Evolutionary conservation across 2,329 filamentous ascomycete species (phyloP), one percentile per base, ranked within the genome.

Genomic region (Penicillium sp.): DNA sequence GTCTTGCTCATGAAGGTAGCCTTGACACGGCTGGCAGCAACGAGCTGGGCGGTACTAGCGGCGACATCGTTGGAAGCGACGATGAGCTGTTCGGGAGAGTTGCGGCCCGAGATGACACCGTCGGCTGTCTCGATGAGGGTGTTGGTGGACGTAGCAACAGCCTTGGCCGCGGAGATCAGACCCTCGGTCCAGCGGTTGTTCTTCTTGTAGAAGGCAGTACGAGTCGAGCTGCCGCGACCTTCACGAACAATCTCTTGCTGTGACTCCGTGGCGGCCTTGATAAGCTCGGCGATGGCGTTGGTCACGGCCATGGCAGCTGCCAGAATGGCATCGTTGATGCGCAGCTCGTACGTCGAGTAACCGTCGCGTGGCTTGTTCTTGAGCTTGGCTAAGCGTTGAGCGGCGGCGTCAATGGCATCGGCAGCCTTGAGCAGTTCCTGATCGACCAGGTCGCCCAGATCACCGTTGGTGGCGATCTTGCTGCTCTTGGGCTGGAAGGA

Each of bases 111-210:
- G 59, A 99, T 89, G 42, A 99, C 95, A 22, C 94, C 95, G 73
- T 99, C 95, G 0, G 95, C 95, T 6, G 95, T 99, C 83, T 99
- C 95, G 72, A 99, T 99, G 68, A 99, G 86, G 45, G 89, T 95
- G 80, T 97, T 98, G 11, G 95, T 99, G 16, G 93, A 96, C 1
- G 86, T 85, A 3, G 95, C 95, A 19, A 99, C 95, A 0, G 95
- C 95, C 81, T 99, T 99, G 66, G 95, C 94, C 0, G 95, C 95
- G 40, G 92, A 97, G 74, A 99, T 97, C 62, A 99, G 87, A 52
- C 95, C 95, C 74, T 99, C 95, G 0, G 95, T 99, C 95, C 95
- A 99, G 55, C 95, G 87, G 80, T 98, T 99, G 85, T 99, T 97
- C 83, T 98, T 98, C 85, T 98, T 98, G 88, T 99, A 99, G 78